These are phyloP conservation scores for Leccinum ochraceum DNA, from an alignment of 768 basidiomycete genomes.

Conservation along the genomic window DNA sequence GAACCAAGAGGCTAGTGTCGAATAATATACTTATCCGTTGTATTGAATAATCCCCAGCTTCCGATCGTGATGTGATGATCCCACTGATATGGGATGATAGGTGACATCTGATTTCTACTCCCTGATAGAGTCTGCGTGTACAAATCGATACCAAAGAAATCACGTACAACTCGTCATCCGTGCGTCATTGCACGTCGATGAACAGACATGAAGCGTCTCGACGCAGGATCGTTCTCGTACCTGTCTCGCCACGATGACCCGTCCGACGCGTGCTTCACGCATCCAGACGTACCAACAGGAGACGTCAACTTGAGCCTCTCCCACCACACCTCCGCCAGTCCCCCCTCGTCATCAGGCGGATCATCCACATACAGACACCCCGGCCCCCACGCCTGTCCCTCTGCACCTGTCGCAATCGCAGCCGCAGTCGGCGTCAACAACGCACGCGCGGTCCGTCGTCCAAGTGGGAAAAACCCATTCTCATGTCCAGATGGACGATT, in stretches of 20 bases:
- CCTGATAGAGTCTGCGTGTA: background rate
- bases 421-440: slow-evolving; percentile 10
- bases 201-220: slow-evolving; percentile 5
- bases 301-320: slow-evolving; percentile 1
- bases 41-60: background rate
- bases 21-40: background rate
- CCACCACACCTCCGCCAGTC: slow-evolving; percentile 13
- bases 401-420: too few relatives aligned
- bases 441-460: slow-evolving; percentile 6
- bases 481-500: background rate
- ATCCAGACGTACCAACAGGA: background rate
- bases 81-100: background rate
- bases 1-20: background rate
- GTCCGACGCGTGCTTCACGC: background rate
- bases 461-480: slow-evolving; percentile 10
- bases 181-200: slow-evolving; percentile 15
- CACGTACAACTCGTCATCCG: background rate
- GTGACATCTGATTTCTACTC: too few relatives aligned
- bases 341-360: slow-evolving; percentile 11
- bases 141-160: slow-evolving; percentile 18
- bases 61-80: background rate
- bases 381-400: slow-evolving; percentile 9
- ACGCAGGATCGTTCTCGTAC: slow-evolving; percentile 24
- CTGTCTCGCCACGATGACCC: slow-evolving; percentile 23
- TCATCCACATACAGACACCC: slow-evolving; percentile 17